These are phyloP conservation scores for Penicillium brevicompactum DNA, from an alignment of 2,329 filamentous ascomycete species.

Conservation along the genomic window DNA sequence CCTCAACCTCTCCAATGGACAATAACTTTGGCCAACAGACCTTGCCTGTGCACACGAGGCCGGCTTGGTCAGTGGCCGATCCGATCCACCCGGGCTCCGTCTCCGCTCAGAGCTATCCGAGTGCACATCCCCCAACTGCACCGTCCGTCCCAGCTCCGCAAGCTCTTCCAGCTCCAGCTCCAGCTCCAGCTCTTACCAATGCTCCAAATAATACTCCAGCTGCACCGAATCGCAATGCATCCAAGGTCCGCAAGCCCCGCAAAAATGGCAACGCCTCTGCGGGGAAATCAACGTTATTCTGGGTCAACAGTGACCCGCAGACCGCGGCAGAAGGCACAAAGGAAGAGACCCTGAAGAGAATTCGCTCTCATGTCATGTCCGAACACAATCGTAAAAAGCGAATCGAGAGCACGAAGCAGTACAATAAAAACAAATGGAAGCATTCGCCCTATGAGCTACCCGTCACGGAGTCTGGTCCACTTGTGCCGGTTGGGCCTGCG, in stretches of 20 bases:
- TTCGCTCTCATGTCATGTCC: slow-evolving; percentile 47
- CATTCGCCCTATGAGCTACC: slow-evolving; percentile 38
- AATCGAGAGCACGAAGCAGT: slow-evolving; percentile 41
- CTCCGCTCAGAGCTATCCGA: slow-evolving; percentile 9
- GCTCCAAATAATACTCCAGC: background rate
- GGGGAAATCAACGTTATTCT: slow-evolving; percentile 41
- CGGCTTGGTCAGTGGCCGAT: slow-evolving; percentile 23
- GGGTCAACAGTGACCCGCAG: slow-evolving; percentile 42
- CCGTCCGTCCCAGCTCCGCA: background rate
- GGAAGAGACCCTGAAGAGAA: slow-evolving; percentile 44
- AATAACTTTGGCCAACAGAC: slow-evolving; percentile 31
- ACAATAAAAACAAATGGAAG: slow-evolving; percentile 43
- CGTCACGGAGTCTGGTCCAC: slow-evolving; percentile 22
- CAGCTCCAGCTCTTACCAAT: slow-evolving; percentile 4
- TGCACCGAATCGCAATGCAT: slow-evolving; percentile 18
- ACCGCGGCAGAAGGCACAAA: slow-evolving; percentile 40
- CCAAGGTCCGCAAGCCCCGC: slow-evolving; percentile 39
- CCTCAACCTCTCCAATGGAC: slow-evolving; percentile 30
- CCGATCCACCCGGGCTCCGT: slow-evolving; percentile 14
- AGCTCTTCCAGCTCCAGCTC: slow-evolving; percentile 7
- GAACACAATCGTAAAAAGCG: slow-evolving; percentile 46
- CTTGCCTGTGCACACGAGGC: slow-evolving; percentile 32
- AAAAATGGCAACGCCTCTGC: slow-evolving; percentile 31
- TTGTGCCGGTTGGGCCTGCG: slow-evolving; percentile 10
- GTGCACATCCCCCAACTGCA: slow-evolving; percentile 1